Conservation (phyloP, 805 yeast genomes). For the Yarrowia bubula region DNA sequence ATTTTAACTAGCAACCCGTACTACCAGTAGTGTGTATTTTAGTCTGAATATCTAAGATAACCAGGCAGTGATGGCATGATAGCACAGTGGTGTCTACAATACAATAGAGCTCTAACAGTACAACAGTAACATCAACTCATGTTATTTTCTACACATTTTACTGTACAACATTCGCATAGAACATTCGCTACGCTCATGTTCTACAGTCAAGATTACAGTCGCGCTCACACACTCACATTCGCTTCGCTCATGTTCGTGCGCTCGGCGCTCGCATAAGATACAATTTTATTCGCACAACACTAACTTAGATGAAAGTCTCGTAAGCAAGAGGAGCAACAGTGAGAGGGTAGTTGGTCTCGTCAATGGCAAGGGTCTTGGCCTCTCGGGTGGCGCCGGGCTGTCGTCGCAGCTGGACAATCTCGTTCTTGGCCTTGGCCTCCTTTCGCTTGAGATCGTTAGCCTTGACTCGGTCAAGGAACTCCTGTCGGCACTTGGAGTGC, state of each 20-base stretch:
- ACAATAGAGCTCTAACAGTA: too few relatives aligned
- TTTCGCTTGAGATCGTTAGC: slow-evolving; percentile 87
- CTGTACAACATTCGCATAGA: neutral
- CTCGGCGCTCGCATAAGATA: neutral
- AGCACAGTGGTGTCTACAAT: too few relatives aligned
- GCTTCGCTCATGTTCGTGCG: neutral
- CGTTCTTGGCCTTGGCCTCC: slow-evolving; percentile 95
- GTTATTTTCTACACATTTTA: too few relatives aligned
- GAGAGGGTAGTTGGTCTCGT: slow-evolving; percentile 78
- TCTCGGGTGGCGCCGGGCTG: slow-evolving; percentile 98
- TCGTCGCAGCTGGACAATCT: slow-evolving; percentile 90
- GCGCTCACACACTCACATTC: too few relatives aligned
- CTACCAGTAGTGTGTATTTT: too few relatives aligned
- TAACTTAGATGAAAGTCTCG: slow-evolving; percentile 96
- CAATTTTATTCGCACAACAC: slow-evolving; percentile 12
- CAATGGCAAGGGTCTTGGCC: slow-evolving; percentile 76
- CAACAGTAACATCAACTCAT: too few relatives aligned
- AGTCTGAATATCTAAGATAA: too few relatives aligned
- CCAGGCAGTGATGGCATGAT: too few relatives aligned
- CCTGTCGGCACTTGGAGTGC: slow-evolving; percentile 99
- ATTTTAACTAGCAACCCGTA: too few relatives aligned
- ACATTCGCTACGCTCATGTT: neutral
- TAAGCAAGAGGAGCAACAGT: slow-evolving; percentile 98
- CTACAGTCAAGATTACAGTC: too few relatives aligned
- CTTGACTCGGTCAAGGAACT: slow-evolving; percentile 98